Percentiles rank a stretch among this genome's conserved stretches.
These are phyloP conservation scores for Plasmodium vivax DNA, from an alignment of 169 alveolate genomes.

Conservation along the genomic window DNA sequence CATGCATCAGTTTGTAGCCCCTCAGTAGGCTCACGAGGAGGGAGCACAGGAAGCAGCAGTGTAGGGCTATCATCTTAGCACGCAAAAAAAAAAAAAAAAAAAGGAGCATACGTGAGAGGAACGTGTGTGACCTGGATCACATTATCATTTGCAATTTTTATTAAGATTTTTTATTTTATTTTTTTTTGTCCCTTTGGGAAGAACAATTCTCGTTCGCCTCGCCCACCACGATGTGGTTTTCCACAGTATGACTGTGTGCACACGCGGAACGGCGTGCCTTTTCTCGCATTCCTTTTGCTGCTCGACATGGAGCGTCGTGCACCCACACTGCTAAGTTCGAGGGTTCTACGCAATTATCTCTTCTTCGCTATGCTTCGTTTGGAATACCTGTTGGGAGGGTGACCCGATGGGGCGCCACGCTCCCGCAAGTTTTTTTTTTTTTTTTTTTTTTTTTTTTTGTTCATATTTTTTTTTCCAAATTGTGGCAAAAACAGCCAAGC, in stretches of 20 bases:
- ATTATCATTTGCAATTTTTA: not conserved
- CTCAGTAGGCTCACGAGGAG: slow-evolving; percentile 3
- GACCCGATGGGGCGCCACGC: not conserved
- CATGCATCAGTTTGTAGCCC: slow-evolving; percentile 21
- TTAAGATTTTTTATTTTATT: not conserved
- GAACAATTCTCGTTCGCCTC: not conserved
- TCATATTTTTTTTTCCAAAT: not conserved
- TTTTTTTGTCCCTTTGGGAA: not conserved
- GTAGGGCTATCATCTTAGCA: slow-evolving; percentile 1
- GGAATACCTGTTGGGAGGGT: not conserved
- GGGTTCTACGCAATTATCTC: not conserved
- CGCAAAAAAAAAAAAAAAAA: not conserved
- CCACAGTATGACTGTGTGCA: not conserved
- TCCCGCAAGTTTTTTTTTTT: not conserved
- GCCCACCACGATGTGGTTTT: not conserved
- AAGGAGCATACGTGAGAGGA: not conserved
- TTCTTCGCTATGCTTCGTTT: not conserved
- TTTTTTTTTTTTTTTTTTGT: not conserved
- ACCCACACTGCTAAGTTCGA: not conserved
- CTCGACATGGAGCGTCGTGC: not conserved
- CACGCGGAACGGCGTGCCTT: not conserved
- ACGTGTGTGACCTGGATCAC: not conserved
- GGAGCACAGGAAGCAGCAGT: slow-evolving; percentile 1
- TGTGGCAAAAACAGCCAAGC: not conserved
- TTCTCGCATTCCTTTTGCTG: not conserved